Evolutionary conservation across 2,329 filamentous ascomycete species (phyloP), one percentile per base, ranked within the genome.

Genomic region (Cladophialophora chaetospira): DNA sequence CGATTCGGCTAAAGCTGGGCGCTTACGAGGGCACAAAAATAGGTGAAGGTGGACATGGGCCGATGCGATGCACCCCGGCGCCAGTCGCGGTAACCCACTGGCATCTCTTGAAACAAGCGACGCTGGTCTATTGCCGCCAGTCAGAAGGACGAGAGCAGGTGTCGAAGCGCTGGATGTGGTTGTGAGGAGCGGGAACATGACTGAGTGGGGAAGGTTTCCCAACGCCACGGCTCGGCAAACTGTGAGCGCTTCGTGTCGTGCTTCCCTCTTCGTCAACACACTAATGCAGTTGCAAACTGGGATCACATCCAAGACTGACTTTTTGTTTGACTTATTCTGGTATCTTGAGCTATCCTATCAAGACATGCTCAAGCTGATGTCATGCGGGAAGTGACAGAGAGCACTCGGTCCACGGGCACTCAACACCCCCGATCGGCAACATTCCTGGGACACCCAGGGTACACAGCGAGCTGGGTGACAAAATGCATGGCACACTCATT

Each of bases 21-120:
- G 60, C 60, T 62, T 62, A 62, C 25, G 46, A 42, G 45, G 49
- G 46, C 47, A 58, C 51, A 53, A 52, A 54, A 52, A 52, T 54
- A 48, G 53, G 55, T 35, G 26, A 28, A 23, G 9, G 8, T 29
- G 17, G n/a, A 44, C 28, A 9, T 5, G 10, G 17, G n/a, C 28
- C 19, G n/a, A n/a, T n/a, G n/a, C 15, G 29, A 17, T 46, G 11
- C 19, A 17, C 8, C 23, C 28, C 19, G 29, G 55, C 55, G 55
- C 43, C 29, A 58, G 31, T 53, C 44, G 52, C 43, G 48, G n/a
- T 31, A 47, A 42, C 23, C 15, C 26, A n/a, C 19, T 35, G 42
- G 23, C 46, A 3, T 3, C 8, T 11, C 36, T 40, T 52, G 60
- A 62, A 60, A 60, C 60, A 60, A 57, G 56, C 60, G 60, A 62